These are phyloP conservation scores for Pneumocystis murina DNA, from an alignment of 1,139 yeast genomes.

Conservation along the genomic window DNA sequence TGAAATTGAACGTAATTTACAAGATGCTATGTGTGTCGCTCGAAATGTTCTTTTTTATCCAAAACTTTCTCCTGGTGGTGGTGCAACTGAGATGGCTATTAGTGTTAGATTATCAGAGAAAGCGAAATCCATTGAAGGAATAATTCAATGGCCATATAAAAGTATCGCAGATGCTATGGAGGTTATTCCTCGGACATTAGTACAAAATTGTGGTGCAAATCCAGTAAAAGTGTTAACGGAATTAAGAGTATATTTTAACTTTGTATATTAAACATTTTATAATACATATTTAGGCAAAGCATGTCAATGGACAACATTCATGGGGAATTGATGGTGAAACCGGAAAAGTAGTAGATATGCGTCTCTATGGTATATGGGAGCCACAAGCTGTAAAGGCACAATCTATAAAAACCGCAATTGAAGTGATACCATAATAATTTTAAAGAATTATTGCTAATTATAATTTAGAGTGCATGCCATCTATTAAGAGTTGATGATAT, in stretches of 20 bases:
- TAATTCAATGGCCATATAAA: constrained; percentile 96
- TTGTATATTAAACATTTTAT: background rate
- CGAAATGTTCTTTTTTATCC: constrained; percentile 94
- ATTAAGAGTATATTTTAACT: background rate
- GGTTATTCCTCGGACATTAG: constrained; percentile 90
- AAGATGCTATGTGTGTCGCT: constrained; percentile 97
- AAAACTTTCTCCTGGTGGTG: constrained; percentile 93
- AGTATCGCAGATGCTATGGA: constrained; percentile 98
- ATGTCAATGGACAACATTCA: constrained; percentile 73
- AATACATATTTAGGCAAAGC: constrained; percentile 76
- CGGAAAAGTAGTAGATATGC: constrained; percentile 92
- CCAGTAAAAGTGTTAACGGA: constrained; percentile 70
- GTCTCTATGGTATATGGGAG: constrained; percentile 94
- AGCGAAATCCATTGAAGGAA: constrained; percentile 86
- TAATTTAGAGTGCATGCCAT: constrained; percentile 64
- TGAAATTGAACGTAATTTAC: constrained; percentile 92
- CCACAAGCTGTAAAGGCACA: constrained; percentile 97
- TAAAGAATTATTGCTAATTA: background rate
- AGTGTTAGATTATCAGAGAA: constrained; percentile 75
- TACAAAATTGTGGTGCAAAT: constrained; percentile 96
- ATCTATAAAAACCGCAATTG: constrained; percentile 91
- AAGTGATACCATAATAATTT: background rate
- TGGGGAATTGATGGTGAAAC: constrained; percentile 90
- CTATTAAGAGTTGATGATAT: constrained; percentile 92
- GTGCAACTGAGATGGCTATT: constrained; percentile 99